Base-by-base conservation (phyloP, 192 early-diverging fungal species). In the Lunasporangiospora selenospora region DNA sequence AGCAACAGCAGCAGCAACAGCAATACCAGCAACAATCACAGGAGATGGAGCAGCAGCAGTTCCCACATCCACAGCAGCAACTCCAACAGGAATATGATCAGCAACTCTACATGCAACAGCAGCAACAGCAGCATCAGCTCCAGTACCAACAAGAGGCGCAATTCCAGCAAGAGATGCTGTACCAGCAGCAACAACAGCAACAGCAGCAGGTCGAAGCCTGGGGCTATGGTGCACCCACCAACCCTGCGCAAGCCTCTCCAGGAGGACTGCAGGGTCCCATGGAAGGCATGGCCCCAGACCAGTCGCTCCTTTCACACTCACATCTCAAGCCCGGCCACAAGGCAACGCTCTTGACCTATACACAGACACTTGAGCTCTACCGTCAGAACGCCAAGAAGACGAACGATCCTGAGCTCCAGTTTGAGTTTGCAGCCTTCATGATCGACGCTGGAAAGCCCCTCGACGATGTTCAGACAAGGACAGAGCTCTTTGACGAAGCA, bases 381-480 rank as follows among this genome's bases (percentile, higher is more conserved):
- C 75, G 87, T 45, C 80, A 83, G 41, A 87, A 88, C 50, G 88
- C 85, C 30, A 84, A 88, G 67, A 86, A 86, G 53, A 82, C 84
- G 4, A 83, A 83, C n/a, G 84, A 82, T 53, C 79, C 82, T 2
- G 79, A 81, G 34, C 75, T 90, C 27, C 83, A 86, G 73, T 85
- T 85, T 54, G 86, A 88, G 54, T 90, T 88, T 82, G 85, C 88
- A 6, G 84, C 82, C 24, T 89, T 86, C 21, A 85, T 84, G 75
- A 77, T 88, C 2, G 86, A 86, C 30, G 83, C 81, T 15, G 82
- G 81, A 37, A 81, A 78, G 23, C 56, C 83, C 0, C 67, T 86
- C 39, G 83, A 85, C 34, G 80, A 83, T 24, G 47, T 64, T 1
- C 78, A 81, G 43, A 75, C 78, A 48, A 57, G 67, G 47, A 78